Conservation (phyloP, 495 filamentous ascomycete species). For the Halenospora varia region DNA sequence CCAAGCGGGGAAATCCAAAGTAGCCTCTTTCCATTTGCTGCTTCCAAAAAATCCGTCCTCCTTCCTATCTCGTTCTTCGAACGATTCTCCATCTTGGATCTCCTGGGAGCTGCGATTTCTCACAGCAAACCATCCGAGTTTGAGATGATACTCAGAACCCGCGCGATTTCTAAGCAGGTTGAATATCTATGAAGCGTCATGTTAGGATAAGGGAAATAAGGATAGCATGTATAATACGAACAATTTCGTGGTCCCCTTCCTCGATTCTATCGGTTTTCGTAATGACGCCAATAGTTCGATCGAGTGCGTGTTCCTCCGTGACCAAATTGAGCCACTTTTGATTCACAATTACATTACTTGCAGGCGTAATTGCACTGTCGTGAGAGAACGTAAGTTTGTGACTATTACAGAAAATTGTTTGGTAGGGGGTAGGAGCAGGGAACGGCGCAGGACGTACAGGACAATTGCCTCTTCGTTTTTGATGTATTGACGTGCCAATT, state of each 20-base stretch:
- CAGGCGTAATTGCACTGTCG: conserved; percentile 28
- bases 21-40: conserved; percentile 13
- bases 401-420: conserved; percentile 24
- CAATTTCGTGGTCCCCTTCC: conserved; percentile 30
- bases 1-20: conserved; percentile 3
- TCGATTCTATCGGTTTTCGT: conserved; percentile 42
- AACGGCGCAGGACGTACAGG: conserved; percentile 28
- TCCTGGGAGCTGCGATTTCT: conserved; percentile 46
- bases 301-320: conserved; percentile 27
- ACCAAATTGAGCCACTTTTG: conserved; percentile 34
- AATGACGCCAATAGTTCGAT: conserved; percentile 43
- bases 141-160: conserved; percentile 33
- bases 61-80: conserved; percentile 10
- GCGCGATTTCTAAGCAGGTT: conserved; percentile 16
- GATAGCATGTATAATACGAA: conserved; percentile 5
- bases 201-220: conserved; percentile 14
- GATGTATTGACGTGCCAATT: conserved; percentile 43
- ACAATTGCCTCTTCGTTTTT: conserved; percentile 40
- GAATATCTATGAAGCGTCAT: conserved; percentile 7
- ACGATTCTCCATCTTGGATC: conserved; percentile 1
- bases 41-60: conserved; percentile 7
- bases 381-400: conserved; percentile 12
- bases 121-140: conserved; percentile 49
- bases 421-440: conserved; percentile 22
- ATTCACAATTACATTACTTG: conserved; percentile 27